phyloP scores from a whole-genome alignment of 2,329 filamentous ascomycete species.

The Plectosphaerella cucumerina region DNA sequence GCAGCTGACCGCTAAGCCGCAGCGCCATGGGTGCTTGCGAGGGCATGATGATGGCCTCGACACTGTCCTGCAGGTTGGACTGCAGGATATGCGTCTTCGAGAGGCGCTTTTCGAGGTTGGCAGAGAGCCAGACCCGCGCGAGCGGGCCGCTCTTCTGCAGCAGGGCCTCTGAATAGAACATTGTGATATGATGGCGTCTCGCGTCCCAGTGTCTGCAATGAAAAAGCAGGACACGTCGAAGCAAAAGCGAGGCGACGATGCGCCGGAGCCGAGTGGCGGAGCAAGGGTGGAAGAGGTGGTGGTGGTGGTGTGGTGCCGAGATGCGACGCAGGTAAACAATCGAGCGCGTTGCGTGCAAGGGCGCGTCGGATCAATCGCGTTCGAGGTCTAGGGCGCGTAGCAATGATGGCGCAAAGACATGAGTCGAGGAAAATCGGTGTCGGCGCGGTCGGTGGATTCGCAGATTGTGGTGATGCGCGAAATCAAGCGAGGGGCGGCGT shows the following conservation, averaged over 20 bases:
- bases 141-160: constrained; percentile 95
- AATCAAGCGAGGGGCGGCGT: not conserved
- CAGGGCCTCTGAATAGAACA: constrained; percentile 98
- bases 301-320: constrained; percentile 3
- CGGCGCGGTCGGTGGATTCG: not conserved
- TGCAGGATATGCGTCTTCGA: constrained; percentile 95
- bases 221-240: not conserved
- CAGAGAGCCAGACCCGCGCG: constrained; percentile 96
- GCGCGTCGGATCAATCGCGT: constrained; percentile 10
- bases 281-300: not conserved
- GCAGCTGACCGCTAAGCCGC: constrained; percentile 86
- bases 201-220: too few species aligned
- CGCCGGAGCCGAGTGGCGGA: constrained; percentile 6
- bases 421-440: not conserved
- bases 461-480: not conserved
- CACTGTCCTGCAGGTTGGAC: constrained; percentile 90
- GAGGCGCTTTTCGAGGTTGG: constrained; percentile 97
- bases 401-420: constrained; percentile 10
- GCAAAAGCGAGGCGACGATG: constrained; percentile 10
- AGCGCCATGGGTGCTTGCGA: constrained; percentile 93
- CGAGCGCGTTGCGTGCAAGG: constrained; percentile 14
- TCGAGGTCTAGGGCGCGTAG: constrained; percentile 9
- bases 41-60: constrained; percentile 90
- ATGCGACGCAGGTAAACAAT: constrained; percentile 16
- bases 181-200: constrained; percentile 35